phyloP scores from a whole-genome alignment of 2,329 filamentous ascomycete species.

The Metarhizium sp. region DNA sequence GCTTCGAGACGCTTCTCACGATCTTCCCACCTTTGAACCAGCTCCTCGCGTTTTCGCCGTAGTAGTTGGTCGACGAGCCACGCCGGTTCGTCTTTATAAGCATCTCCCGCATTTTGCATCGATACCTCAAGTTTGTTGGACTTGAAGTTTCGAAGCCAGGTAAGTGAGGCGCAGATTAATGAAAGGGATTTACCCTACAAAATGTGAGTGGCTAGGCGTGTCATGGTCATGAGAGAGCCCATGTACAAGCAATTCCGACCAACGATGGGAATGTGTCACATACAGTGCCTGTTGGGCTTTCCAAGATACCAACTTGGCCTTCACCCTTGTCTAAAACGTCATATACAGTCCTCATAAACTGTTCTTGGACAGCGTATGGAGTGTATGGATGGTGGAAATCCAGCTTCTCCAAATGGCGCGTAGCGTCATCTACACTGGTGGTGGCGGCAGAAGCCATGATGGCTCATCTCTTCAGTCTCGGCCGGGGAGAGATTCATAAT shows the following conservation, averaged over 20 bases:
- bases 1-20: slow-evolving; percentile 62
- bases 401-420: slow-evolving; percentile 20
- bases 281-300: slow-evolving; percentile 80
- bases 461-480: not conserved
- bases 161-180: slow-evolving; percentile 78
- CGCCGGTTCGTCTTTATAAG: slow-evolving; percentile 60
- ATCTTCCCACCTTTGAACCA: slow-evolving; percentile 58
- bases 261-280: slow-evolving; percentile 10
- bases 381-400: slow-evolving; percentile 82
- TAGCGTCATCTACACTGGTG: slow-evolving; percentile 9
- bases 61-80: slow-evolving; percentile 78
- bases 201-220: not conserved
- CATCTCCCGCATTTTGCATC: slow-evolving; percentile 32
- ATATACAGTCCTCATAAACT: slow-evolving; percentile 83
- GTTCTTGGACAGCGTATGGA: slow-evolving; percentile 77
- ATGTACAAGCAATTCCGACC: not conserved
- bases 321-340: slow-evolving; percentile 59
- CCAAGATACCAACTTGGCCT: slow-evolving; percentile 77
- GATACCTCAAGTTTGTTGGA: slow-evolving; percentile 45
- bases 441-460: slow-evolving; percentile 6
- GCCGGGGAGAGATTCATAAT: not conserved
- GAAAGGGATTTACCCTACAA: slow-evolving; percentile 80
- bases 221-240: not conserved
- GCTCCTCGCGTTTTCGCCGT: slow-evolving; percentile 56
- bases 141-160: slow-evolving; percentile 84